These are phyloP conservation scores for Xerocomellus chrysenteron DNA, from an alignment of 768 basidiomycete species.

Conservation along the genomic window DNA sequence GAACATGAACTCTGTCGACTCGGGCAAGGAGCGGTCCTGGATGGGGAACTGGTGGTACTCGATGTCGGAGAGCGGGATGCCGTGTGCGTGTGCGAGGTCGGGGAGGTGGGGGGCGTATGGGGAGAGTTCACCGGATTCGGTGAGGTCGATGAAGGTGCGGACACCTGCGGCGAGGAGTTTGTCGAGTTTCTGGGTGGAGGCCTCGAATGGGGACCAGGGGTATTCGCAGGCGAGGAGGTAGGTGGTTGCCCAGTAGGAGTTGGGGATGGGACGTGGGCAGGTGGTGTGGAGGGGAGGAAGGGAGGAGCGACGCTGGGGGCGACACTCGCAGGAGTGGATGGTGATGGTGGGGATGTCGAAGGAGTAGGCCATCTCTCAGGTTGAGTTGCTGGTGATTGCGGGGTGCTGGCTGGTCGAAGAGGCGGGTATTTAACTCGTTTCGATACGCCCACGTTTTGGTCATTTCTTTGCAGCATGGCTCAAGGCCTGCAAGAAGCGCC, in stretches of 20 bases:
- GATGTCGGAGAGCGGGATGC: constrained; percentile 53
- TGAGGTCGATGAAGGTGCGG: constrained; percentile 81
- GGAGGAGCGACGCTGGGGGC: constrained; percentile 19
- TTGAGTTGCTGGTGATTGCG: constrained; percentile 1
- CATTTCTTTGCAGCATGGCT: constrained; percentile 8
- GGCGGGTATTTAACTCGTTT: constrained; percentile 15
- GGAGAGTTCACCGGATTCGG: constrained; percentile 73
- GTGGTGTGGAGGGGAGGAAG: constrained; percentile 15
- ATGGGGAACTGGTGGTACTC: constrained; percentile 82
- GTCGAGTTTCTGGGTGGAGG: constrained; percentile 65
- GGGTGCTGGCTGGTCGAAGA: neutral
- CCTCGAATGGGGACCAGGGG: constrained; percentile 64
- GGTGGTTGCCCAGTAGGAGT: constrained; percentile 81
- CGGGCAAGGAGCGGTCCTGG: constrained; percentile 66
- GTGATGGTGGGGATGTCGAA: constrained; percentile 10
- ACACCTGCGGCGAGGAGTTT: constrained; percentile 69
- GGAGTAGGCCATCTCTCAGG: constrained; percentile 5
- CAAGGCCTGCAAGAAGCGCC: constrained; percentile 3
- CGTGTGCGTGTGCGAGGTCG: constrained; percentile 51
- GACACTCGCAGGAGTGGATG: constrained; percentile 3
- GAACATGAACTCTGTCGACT: constrained; percentile 57
- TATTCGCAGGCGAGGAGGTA: constrained; percentile 78
- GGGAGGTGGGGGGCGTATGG: constrained; percentile 61
- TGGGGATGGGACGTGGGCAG: constrained; percentile 66
- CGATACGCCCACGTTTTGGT: constrained; percentile 1